Evolutionary conservation across 768 basidiomycete species (phyloP).

Genomic region (Hygrocybe punicea): DNA sequence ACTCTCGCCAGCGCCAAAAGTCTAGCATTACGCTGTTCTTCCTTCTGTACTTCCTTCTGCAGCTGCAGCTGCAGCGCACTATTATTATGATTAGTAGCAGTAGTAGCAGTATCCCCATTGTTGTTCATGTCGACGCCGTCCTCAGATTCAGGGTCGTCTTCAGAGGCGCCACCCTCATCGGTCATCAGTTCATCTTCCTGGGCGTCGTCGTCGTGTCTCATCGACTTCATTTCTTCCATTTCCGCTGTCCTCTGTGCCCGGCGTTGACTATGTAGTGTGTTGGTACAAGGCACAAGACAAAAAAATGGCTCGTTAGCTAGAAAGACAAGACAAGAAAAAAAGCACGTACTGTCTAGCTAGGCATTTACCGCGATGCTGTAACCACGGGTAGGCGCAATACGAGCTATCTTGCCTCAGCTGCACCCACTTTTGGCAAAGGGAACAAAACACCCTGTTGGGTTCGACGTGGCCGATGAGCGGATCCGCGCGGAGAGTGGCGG

Average conservation of each 20-base stretch:
- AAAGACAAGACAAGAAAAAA: not conserved
- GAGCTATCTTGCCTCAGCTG: slow-evolving; percentile 74
- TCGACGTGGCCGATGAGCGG: slow-evolving; percentile 64
- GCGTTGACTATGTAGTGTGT: slow-evolving; percentile 43
- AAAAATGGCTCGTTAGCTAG: not conserved
- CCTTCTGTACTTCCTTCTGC: not conserved
- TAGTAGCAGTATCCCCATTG: slow-evolving; percentile 22
- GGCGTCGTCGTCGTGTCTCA: slow-evolving; percentile 12
- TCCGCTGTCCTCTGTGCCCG: slow-evolving; percentile 55
- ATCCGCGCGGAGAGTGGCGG: slow-evolving; percentile 66
- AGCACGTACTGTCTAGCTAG: slow-evolving; percentile 61
- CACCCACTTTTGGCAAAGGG: slow-evolving; percentile 77
- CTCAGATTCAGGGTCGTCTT: slow-evolving; percentile 32
- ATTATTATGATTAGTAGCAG: not conserved
- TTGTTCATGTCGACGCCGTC: slow-evolving; percentile 26
- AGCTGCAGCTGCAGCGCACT: too few relatives aligned
- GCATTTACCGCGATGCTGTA: slow-evolving; percentile 75
- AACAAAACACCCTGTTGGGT: slow-evolving; percentile 71
- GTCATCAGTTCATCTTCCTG: not conserved
- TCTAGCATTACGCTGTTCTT: too few relatives aligned
- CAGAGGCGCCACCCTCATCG: slow-evolving; percentile 11
- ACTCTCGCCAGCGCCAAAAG: not conserved
- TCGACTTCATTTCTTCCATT: slow-evolving; percentile 44
- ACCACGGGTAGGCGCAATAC: slow-evolving; percentile 81
- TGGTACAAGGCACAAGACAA: slow-evolving; percentile 4